phyloP scores from a whole-genome alignment of 768 basidiomycete species.

The Tephrocybe rancida region DNA sequence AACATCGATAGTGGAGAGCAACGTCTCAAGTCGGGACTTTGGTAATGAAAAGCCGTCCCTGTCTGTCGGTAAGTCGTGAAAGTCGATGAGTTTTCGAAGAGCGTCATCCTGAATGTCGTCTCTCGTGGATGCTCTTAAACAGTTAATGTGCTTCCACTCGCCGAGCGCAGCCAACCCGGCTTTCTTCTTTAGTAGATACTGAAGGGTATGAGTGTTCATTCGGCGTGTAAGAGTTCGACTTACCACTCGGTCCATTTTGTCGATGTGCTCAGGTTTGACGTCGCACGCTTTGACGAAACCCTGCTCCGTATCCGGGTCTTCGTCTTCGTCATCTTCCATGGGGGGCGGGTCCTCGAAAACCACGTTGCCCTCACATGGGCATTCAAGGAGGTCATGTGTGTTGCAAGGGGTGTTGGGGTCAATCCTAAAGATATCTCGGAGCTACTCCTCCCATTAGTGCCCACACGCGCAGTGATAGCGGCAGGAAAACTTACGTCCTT shows the following conservation, averaged over 20 bases:
- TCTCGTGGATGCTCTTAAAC: constrained; percentile 46
- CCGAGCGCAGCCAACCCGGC: constrained; percentile 69
- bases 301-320: constrained; percentile 26
- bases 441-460: constrained; percentile 42
- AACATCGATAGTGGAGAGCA: constrained; percentile 49
- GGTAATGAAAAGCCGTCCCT: neutral
- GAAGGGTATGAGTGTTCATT: constrained; percentile 12
- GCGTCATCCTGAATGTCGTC: constrained; percentile 67
- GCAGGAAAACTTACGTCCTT: constrained; percentile 67
- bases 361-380: constrained; percentile 54
- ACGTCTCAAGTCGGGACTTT: constrained; percentile 16
- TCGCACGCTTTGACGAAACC: constrained; percentile 73
- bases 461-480: neutral
- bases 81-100: constrained; percentile 50
- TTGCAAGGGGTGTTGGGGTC: constrained; percentile 80
- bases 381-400: constrained; percentile 91
- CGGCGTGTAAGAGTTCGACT: constrained; percentile 12
- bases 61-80: constrained; percentile 5
- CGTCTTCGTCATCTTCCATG: constrained; percentile 19
- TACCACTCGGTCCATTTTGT: constrained; percentile 57
- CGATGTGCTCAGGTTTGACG: constrained; percentile 44
- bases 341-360: constrained; percentile 23
- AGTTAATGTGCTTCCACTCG: constrained; percentile 87
- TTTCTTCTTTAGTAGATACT: constrained; percentile 74
- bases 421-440: constrained; percentile 92